These are phyloP conservation scores for Ceratobasidium theobromae DNA, from an alignment of 1,284 basidiomycete genomes.

Conservation along the genomic window DNA sequence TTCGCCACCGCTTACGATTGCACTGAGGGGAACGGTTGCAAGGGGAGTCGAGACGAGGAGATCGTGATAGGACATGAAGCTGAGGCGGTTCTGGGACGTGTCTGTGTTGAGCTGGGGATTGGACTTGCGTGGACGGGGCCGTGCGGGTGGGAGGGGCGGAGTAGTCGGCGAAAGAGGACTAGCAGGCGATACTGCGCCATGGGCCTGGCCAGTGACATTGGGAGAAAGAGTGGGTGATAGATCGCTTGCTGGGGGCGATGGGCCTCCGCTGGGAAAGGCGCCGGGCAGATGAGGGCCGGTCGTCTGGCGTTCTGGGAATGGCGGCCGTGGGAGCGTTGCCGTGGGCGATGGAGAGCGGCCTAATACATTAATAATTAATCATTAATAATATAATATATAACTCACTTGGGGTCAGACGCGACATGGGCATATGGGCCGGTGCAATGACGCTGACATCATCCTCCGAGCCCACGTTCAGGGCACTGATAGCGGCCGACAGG, in stretches of 20 bases:
- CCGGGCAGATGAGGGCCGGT: slow-evolving; percentile 9
- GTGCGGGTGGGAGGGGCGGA: slow-evolving; percentile 2
- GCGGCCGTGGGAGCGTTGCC: neutral
- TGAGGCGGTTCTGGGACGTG: slow-evolving; percentile 28
- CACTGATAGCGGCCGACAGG: slow-evolving; percentile 27
- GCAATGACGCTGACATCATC: slow-evolving; percentile 35
- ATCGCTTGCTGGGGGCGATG: slow-evolving; percentile 4
- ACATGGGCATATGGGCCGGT: neutral
- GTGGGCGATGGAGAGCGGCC: slow-evolving; percentile 20
- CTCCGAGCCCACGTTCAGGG: slow-evolving; percentile 27
- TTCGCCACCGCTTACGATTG: slow-evolving; percentile 20
- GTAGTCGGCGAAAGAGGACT: neutral
- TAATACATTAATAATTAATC: neutral
- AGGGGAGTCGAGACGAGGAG: slow-evolving; percentile 33
- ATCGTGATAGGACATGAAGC: slow-evolving; percentile 34
- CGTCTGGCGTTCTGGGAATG: slow-evolving; percentile 1
- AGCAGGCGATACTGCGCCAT: neutral
- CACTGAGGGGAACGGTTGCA: slow-evolving; percentile 22
- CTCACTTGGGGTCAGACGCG: slow-evolving; percentile 12
- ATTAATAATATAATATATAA: neutral
- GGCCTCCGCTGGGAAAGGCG: neutral
- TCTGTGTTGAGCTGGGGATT: slow-evolving; percentile 16
- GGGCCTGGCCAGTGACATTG: neutral
- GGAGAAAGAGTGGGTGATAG: neutral
- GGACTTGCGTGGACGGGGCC: slow-evolving; percentile 14